These are phyloP conservation scores for Chiua virens DNA, from an alignment of 768 basidiomycete genomes.

Conservation along the genomic window DNA sequence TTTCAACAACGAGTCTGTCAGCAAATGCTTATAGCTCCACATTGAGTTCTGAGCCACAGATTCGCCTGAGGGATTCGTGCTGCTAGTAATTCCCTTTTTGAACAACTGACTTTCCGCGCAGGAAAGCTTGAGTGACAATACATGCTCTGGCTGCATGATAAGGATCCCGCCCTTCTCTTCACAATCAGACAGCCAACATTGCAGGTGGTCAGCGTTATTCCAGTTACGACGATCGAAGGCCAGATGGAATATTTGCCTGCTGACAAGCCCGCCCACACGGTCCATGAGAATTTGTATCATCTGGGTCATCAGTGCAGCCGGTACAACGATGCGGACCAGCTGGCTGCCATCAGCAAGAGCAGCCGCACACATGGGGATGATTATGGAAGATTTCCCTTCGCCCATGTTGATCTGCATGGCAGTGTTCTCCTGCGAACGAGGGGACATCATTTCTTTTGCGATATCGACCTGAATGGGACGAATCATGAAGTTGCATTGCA, in stretches of 20 bases:
- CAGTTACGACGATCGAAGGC: slow-evolving; percentile 52
- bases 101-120: slow-evolving; percentile 37
- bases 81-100: background rate
- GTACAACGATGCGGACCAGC: slow-evolving; percentile 41
- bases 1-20: too few species aligned
- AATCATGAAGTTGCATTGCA: too few species aligned
- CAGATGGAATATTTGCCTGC: slow-evolving; percentile 47
- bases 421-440: background rate
- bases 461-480: background rate
- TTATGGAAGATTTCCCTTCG: background rate
- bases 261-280: slow-evolving; percentile 42
- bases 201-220: too few species aligned
- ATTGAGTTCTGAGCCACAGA: too few species aligned
- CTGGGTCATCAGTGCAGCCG: slow-evolving; percentile 45
- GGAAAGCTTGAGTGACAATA: slow-evolving; percentile 51
- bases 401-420: slow-evolving; percentile 28
- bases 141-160: slow-evolving; percentile 52
- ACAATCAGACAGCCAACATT: slow-evolving; percentile 42
- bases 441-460: background rate
- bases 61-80: too few species aligned
- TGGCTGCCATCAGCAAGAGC: slow-evolving; percentile 24
- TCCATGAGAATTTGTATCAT: slow-evolving; percentile 49
- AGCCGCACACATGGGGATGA: slow-evolving; percentile 27
- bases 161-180: slow-evolving; percentile 40
- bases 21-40: too few species aligned